A percentile compares a stretch with the other conserved stretches of the same genome.
Evolutionary conservation across 768 basidiomycete species (phyloP).

Genomic region (Suillus luteus): DNA sequence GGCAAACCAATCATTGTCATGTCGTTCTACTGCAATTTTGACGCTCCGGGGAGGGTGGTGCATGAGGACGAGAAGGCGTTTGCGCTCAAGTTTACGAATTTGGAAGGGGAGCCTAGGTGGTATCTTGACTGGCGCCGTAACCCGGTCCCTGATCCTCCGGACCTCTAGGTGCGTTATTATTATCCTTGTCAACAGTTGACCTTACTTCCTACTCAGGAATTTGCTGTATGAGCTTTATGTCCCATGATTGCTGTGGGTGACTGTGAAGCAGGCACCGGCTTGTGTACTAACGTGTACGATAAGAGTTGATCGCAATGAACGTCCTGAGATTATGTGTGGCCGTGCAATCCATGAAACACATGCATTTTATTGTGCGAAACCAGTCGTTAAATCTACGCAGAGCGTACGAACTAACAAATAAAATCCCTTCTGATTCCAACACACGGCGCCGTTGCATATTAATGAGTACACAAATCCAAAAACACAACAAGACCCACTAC

Average conservation of each 20-base stretch:
- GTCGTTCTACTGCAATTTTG: constrained; percentile 8
- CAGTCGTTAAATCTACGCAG: not conserved
- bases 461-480: not conserved
- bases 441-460: not conserved
- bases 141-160: not conserved
- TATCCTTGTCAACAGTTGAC: not conserved
- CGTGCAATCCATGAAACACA: not conserved
- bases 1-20: not conserved
- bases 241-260: not conserved
- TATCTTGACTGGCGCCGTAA: constrained; percentile 5
- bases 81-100: not conserved
- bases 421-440: not conserved
- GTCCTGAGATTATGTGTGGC: not conserved
- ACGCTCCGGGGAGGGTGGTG: not conserved
- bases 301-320: not conserved
- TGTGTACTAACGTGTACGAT: not conserved
- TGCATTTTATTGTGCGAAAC: not conserved
- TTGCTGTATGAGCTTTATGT: not conserved
- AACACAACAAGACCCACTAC: not conserved
- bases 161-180: not conserved
- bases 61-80: not conserved
- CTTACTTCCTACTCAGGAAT: not conserved
- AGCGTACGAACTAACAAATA: not conserved
- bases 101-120: not conserved
- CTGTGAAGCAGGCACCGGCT: not conserved